Evolutionary conservation across 1,284 basidiomycete species (phyloP), one percentile per base, ranked within the genome.

Genomic region (Apiotrichum mycotoxinovorans): DNA sequence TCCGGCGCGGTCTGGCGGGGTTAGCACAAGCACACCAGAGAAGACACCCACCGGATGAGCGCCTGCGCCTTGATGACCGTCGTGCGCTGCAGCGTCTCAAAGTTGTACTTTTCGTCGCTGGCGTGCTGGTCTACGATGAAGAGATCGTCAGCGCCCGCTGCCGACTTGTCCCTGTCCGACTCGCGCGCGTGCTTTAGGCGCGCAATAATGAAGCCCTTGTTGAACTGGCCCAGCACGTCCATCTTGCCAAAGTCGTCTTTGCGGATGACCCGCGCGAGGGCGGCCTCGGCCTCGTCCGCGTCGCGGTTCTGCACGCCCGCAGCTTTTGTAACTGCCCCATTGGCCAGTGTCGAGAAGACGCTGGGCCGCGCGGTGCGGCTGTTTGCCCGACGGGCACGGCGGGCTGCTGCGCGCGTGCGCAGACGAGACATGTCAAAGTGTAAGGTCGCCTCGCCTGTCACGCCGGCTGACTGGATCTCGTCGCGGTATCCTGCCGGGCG

Each of bases 141-240:
- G 46, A 98, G 79, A 68, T 96, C 92, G 68, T 95, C 91, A 73
- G 84, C 79, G 23, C 40, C 59, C n/a, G 33, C n/a, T n/a, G n/a
- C 30, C 30, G 30, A 30, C 30, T 30, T 3, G 26, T 8, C 18
- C 26, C 41, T n/a, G n/a, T n/a, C n/a, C n/a, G n/a, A n/a, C 4
- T 38, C 52, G 22, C 23, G 57, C 35, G 60, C 57, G 41, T 61
- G 51, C 56, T 79, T 75, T 57, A 89, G 81, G 2, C 92, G 84
- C 1, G 85, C 85, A 58, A 98, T 84, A 75, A 99, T 94, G 75
- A 99, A 98, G 0, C 94, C 95, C 41, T 89, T 83, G 68, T 99
- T 98, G 77, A 97, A 99, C 75, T 98, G 96, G 0, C 96, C 96
- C 27, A 96, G 65, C 18, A 97, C 79, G 0, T 87, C 79, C 95